A percentile compares a stretch with the other conserved stretches of the same genome.
These are phyloP conservation scores for Coemansia sp. DNA, from an alignment of 192 early-diverging fungal genomes.

Conservation along the genomic window DNA sequence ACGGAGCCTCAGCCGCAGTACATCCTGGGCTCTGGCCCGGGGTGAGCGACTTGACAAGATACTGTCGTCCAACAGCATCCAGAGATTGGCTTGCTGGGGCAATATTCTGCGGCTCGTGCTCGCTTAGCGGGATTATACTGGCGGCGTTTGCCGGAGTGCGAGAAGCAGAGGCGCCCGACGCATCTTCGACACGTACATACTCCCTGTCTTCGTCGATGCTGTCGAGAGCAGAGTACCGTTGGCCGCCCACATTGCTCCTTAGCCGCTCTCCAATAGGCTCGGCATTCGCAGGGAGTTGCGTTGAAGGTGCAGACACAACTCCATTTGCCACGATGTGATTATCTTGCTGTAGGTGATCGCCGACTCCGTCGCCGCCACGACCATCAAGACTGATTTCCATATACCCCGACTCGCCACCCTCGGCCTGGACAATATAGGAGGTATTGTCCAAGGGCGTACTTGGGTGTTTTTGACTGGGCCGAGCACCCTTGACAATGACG, in stretches of 20 bases:
- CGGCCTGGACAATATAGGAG: constrained; percentile 39
- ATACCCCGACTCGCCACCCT: constrained; percentile 36
- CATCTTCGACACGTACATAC: not conserved
- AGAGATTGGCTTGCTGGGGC: constrained; percentile 5
- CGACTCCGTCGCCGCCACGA: constrained; percentile 5
- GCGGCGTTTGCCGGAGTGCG: not conserved
- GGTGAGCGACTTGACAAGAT: constrained; percentile 28
- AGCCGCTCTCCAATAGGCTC: constrained; percentile 16
- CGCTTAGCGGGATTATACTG: not conserved
- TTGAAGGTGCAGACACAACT: not conserved
- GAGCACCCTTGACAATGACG: constrained; percentile 42
- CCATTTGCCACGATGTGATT: not conserved
- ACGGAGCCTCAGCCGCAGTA: not conserved
- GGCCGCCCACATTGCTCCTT: constrained; percentile 1
- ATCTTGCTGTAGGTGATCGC: not conserved
- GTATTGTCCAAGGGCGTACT: constrained; percentile 18
- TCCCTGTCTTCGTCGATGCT: constrained; percentile 35
- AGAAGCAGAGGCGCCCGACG: not conserved
- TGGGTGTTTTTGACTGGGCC: constrained; percentile 18
- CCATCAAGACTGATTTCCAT: constrained; percentile 44
- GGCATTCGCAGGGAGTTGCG: not conserved
- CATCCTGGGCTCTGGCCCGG: not conserved
- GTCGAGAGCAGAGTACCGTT: constrained; percentile 19
- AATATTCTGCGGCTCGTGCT: not conserved
- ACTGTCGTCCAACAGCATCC: constrained; percentile 23